Evolutionary conservation across 2,329 filamentous ascomycete species (phyloP).

Genomic region (Harringtonia lauricola): DNA sequence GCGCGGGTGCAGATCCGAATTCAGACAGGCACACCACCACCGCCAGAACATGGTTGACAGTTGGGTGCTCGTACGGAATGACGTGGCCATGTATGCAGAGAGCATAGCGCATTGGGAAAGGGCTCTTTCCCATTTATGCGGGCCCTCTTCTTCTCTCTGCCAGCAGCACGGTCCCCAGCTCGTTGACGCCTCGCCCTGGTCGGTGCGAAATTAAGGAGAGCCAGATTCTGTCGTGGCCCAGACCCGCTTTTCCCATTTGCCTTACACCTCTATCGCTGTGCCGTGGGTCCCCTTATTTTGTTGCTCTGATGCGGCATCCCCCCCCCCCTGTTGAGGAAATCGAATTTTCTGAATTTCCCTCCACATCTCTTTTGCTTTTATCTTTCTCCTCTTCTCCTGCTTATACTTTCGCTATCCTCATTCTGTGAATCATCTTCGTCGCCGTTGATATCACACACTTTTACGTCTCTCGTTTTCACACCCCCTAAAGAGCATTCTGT

Average conservation of each 20-base stretch:
- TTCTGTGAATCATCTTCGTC: not conserved
- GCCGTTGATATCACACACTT: not conserved
- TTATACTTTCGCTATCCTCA: not conserved
- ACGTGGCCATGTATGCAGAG: too few species aligned
- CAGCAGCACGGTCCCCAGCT: not conserved
- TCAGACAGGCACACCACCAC: too few species aligned
- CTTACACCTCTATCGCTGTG: not conserved
- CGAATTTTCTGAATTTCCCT: not conserved
- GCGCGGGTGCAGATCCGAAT: too few species aligned
- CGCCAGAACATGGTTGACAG: too few species aligned
- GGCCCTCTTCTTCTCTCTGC: too few species aligned
- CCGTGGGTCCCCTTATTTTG: not conserved
- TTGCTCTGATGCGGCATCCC: not conserved
- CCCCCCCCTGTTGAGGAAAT: not conserved
- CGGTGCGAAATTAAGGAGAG: conserved; percentile 6
- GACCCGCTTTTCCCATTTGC: conserved; percentile 1
- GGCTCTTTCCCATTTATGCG: too few species aligned
- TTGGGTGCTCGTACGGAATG: too few species aligned
- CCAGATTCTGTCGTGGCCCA: not conserved
- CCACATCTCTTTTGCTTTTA: conserved; percentile 2
- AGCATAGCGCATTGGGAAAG: too few species aligned
- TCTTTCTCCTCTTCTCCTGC: not conserved
- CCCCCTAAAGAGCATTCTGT: conserved; percentile 8
- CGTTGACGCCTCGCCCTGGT: not conserved
- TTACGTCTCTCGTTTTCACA: conserved; percentile 1